Evolutionary conservation across 352 stramenopile genomes (phyloP), one percentile per base, ranked within the genome.

Genomic region (Globisporangium takayamanum): DNA sequence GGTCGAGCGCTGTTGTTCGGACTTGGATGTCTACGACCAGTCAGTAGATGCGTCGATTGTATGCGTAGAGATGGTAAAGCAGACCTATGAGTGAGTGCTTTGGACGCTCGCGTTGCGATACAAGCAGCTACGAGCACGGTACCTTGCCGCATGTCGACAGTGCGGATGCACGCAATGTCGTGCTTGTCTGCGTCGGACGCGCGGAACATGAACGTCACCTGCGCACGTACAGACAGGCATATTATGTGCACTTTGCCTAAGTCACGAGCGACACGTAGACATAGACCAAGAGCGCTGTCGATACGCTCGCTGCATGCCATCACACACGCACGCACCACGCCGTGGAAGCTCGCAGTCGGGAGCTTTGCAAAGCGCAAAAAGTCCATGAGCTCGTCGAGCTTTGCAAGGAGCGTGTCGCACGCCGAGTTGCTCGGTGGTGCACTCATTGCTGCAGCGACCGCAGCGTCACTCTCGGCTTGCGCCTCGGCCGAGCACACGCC

Each of bases 121-220:
- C 28, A 33, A 33, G 28, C 28, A 33, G 28, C 3, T 33, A 33
- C 2, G 28, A 33, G 28, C 28, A 33, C 28, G 28, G 30, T 68
- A 88, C 84, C 76, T 69, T 60, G 54, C 36, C 80, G 79, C 76
- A 91, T 89, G 62, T 94, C 81, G 22, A 94, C 83, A 0, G 79
- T 88, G 28, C 84, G 74, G 62, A 94, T 72, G 59, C 84, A 94
- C 4, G 70, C 78, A 55, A 90, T 72, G 18, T 66, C 68, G 28
- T 74, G 64, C 39, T 74, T 75, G 36, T 72, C 65, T 3, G 69
- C 67, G 0, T 63, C 64, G 18, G 76, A 74, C 5, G 67, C 66
- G 55, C 80, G 75, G 60, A 94, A 94, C 68, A 81, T 81, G 64
- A 94, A 94, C 20, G 82, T 89, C 30, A 94, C 84, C 84, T 94